A percentile compares a stretch with the other conserved stretches of the same genome.
Evolutionary conservation across 371 early-diverging fungal genomes (phyloP).

Genomic region (Dichotomocladium elegans): DNA sequence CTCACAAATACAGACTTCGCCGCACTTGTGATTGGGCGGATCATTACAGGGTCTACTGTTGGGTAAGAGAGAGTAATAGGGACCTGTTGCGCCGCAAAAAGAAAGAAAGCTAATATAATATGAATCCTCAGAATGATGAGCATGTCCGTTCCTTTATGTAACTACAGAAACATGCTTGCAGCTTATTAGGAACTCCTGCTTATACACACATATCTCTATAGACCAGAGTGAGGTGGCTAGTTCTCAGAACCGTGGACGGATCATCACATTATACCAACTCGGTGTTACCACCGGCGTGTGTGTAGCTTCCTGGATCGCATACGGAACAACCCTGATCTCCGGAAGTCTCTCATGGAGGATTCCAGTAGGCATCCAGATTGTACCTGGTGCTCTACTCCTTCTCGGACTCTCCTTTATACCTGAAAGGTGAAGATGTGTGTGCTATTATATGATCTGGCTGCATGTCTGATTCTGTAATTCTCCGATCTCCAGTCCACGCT

Average conservation of each 20-base stretch:
- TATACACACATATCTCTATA: not conserved
- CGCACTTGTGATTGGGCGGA: slow-evolving; percentile 69
- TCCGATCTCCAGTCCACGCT: slow-evolving; percentile 77
- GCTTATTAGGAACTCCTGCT: not conserved
- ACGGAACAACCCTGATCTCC: slow-evolving; percentile 16
- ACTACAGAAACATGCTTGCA: not conserved
- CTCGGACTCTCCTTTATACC: slow-evolving; percentile 67
- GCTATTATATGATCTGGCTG: not conserved
- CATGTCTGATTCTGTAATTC: not conserved
- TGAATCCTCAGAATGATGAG: slow-evolving; percentile 33
- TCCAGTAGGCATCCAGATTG: slow-evolving; percentile 72
- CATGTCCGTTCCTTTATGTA: slow-evolving; percentile 42
- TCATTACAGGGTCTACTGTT: slow-evolving; percentile 60
- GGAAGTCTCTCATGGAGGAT: slow-evolving; percentile 49
- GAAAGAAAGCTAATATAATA: too few species aligned
- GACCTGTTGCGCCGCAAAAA: too few species aligned
- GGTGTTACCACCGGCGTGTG: slow-evolving; percentile 70
- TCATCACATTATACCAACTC: slow-evolving; percentile 86
- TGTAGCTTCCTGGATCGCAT: slow-evolving; percentile 36
- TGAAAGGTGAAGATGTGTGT: too few species aligned
- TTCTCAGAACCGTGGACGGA: slow-evolving; percentile 75
- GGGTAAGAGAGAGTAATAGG: too few species aligned
- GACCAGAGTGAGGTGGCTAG: slow-evolving; percentile 88
- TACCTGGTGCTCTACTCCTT: slow-evolving; percentile 66
- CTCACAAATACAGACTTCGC: slow-evolving; percentile 40